Base-by-base conservation (phyloP, 352 stramenopile species). In the Phytopythium mirpurense region DNA sequence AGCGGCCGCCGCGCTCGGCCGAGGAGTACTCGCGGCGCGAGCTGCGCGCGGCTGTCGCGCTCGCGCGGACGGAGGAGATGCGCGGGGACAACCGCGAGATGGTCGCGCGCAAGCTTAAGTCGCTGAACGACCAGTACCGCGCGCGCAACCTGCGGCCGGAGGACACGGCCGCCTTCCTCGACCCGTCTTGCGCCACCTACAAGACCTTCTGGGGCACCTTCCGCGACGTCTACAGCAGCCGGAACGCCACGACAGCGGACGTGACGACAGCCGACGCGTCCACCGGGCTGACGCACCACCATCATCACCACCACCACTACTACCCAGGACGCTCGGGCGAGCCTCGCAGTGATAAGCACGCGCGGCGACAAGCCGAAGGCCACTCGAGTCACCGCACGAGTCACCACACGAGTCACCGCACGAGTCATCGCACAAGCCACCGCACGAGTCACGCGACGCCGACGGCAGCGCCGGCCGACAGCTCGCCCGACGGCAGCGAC, bases 171-270 rank as follows among this genome's bases (percentile, higher is more conserved):
- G 59, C 44, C 9, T 82, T 68, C 46, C 60, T 59, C n/a, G 76
- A 87, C 60, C 75, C 69, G 32, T 56, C 64, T 26, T 87, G 71
- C 56, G 62, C 71, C 21, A 66, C 63, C 45, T 86, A 86, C 57
- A 86, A 88, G 58, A 64, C 85, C 52, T 90, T 87, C 53, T 88
- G 78, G 75, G 76, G 74, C 19, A 88, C 75, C 14, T 46, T 90
- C 11, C 71, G 75, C 31, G 63, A 90, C 44, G 70, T 88, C 23
- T 88, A 88, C 51, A 83, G 66, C 45, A 70, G 63, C 1, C 67
- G 29, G 29, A 32, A 9, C 29, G 29, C 5, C 5, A 9, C 29
- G 9, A 32, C n/a, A n/a, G n/a, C n/a, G n/a, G n/a, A n/a, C n/a
- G 29, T 32, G 29, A 9, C 29, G 29, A 9, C 29, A 5, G 29